Evolutionary conservation across 306 rosid species (phyloP).

Genomic region (Quillaja saponaria): DNA sequence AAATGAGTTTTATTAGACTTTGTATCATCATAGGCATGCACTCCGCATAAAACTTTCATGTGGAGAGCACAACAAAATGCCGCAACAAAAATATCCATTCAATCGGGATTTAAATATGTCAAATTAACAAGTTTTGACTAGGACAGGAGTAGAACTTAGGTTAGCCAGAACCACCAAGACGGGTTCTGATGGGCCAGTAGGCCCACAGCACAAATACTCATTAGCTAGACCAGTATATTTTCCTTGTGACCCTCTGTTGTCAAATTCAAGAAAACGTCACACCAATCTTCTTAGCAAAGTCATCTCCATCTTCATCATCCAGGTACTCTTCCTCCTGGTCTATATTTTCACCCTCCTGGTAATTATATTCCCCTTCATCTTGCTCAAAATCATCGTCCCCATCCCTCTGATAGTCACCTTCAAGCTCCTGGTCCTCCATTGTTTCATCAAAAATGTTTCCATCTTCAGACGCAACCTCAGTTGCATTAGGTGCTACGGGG

Average conservation of each 20-base stretch:
- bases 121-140: conserved; percentile 32
- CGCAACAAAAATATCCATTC: conserved; percentile 61
- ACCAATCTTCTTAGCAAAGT: conserved; percentile 95
- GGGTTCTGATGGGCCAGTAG: conserved; percentile 28
- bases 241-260: conserved; percentile 4
- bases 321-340: conserved; percentile 67
- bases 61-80: conserved; percentile 60
- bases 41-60: conserved; percentile 46
- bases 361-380: conserved; percentile 70
- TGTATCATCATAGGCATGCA: conserved; percentile 55
- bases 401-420: conserved; percentile 64
- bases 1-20: conserved; percentile 34
- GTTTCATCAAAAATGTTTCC: conserved; percentile 57
- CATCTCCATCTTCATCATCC: conserved; percentile 88
- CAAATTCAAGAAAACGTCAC: conserved; percentile 55
- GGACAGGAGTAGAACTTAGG: conserved; percentile 41
- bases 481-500: conserved; percentile 20
- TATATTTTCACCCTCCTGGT: conserved; percentile 65
- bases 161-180: conserved; percentile 29
- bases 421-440: conserved; percentile 58
- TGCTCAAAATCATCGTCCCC: conserved; percentile 80
- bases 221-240: conserved; percentile 18
- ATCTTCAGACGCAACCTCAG: conserved; percentile 49
- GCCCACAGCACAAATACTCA: background rate
- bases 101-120: conserved; percentile 51